A percentile compares a stretch with the other conserved stretches of the same genome.
phyloP scores from a whole-genome alignment of 345 rosid species.

The Dimocarpus longan region DNA sequence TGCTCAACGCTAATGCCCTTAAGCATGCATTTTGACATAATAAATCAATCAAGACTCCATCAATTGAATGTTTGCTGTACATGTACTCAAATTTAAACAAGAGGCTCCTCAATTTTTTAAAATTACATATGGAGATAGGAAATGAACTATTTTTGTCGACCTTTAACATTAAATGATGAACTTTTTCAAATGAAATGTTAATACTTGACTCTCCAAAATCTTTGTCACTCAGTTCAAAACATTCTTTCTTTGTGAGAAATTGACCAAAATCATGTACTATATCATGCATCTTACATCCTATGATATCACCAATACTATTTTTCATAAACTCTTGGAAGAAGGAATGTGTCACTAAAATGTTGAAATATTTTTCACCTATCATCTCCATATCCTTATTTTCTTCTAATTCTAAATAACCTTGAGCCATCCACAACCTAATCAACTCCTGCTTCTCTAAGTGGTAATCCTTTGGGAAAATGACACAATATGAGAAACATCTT shows the following conservation, averaged over 20 bases:
- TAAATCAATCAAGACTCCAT: too few relatives aligned
- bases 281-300: neutral
- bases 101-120: too few relatives aligned
- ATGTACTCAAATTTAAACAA: neutral
- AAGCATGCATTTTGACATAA: too few relatives aligned
- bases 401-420: neutral
- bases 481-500: neutral
- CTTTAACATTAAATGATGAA: constrained; percentile 21
- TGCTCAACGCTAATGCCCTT: neutral
- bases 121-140: neutral
- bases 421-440: neutral
- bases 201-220: too few relatives aligned
- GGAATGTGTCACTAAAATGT: too few relatives aligned
- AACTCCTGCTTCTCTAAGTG: neutral
- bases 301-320: too few relatives aligned
- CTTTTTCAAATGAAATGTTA: neutral
- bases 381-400: neutral
- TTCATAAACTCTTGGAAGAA: too few relatives aligned
- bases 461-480: neutral
- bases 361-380: too few relatives aligned
- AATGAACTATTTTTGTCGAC: neutral
- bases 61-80: too few relatives aligned
- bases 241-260: neutral
- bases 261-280: neutral
- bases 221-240: neutral